Conservation (phyloP, 768 basidiomycete species). For the Austroboletus eburneus region DNA sequence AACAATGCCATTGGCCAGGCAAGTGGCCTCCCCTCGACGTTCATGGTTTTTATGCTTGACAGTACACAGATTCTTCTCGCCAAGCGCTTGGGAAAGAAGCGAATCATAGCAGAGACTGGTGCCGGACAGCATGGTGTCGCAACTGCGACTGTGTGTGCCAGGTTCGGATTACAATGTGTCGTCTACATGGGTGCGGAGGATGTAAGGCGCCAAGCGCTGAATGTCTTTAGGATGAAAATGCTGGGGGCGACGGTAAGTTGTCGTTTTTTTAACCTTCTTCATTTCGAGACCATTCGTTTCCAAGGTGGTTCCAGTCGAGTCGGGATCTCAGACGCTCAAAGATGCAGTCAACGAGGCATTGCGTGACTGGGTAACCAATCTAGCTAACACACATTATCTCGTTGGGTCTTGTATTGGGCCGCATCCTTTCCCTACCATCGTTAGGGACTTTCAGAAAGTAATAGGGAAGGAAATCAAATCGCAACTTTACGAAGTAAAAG, state of each 20-base stretch:
- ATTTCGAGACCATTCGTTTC: neutral
- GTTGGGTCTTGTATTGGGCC: slow-evolving; percentile 98
- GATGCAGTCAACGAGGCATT: slow-evolving; percentile 98
- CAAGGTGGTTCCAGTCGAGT: slow-evolving; percentile 89
- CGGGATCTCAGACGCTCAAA: slow-evolving; percentile 93
- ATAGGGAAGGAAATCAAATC: slow-evolving; percentile 93
- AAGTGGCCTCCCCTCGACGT: slow-evolving; percentile 12
- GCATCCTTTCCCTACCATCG: slow-evolving; percentile 98
- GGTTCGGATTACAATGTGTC: slow-evolving; percentile 91
- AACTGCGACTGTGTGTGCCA: slow-evolving; percentile 96
- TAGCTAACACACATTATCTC: slow-evolving; percentile 91
- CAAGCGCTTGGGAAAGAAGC: slow-evolving; percentile 88
- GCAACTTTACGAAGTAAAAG: slow-evolving; percentile 66
- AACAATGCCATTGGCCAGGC: slow-evolving; percentile 98
- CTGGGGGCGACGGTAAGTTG: slow-evolving; percentile 76
- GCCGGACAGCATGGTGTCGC: slow-evolving; percentile 99
- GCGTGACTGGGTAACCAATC: slow-evolving; percentile 98
- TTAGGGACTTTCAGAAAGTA: slow-evolving; percentile 95
- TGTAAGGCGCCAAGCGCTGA: slow-evolving; percentile 91
- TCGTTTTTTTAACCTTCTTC: neutral
- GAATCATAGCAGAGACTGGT: slow-evolving; percentile 98
- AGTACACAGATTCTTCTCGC: slow-evolving; percentile 78
- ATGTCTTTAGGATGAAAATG: slow-evolving; percentile 98
- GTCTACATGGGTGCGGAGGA: slow-evolving; percentile 99
- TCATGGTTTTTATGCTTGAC: neutral